These are phyloP conservation scores for Yamadazyma kitorensis DNA, from an alignment of 805 yeast genomes.

Conservation along the genomic window DNA sequence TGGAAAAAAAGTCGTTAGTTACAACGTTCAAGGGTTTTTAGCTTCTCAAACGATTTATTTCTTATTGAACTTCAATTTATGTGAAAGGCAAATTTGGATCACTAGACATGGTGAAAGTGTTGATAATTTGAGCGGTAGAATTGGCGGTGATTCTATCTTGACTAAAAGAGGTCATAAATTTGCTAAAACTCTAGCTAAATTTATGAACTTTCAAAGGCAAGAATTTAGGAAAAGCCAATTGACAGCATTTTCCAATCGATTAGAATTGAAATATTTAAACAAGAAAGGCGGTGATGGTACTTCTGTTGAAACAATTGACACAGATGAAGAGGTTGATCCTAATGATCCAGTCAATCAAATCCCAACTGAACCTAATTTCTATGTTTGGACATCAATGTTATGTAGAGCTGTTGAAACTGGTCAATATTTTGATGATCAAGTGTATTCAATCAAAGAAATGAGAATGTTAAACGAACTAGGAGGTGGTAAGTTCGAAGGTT, in stretches of 20 bases:
- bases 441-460: slow-evolving; percentile 80
- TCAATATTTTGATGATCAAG: slow-evolving; percentile 66
- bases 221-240: slow-evolving; percentile 66
- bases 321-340: slow-evolving; percentile 17
- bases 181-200: slow-evolving; percentile 67
- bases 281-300: slow-evolving; percentile 23
- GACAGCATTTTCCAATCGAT: slow-evolving; percentile 46
- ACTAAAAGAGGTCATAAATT: slow-evolving; percentile 79
- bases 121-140: slow-evolving; percentile 79
- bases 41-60: slow-evolving; percentile 94
- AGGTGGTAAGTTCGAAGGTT: slow-evolving; percentile 88
- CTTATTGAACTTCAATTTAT: slow-evolving; percentile 80
- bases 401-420: slow-evolving; percentile 77
- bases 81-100: slow-evolving; percentile 90
- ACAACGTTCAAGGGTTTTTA: slow-evolving; percentile 79
- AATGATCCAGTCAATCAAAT: slow-evolving; percentile 18
- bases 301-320: slow-evolving; percentile 14
- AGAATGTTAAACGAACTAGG: slow-evolving; percentile 91
- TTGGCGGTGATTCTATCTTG: slow-evolving; percentile 87
- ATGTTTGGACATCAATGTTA: slow-evolving; percentile 93
- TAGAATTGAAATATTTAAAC: slow-evolving; percentile 41
- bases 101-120: slow-evolving; percentile 92
- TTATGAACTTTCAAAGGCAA: slow-evolving; percentile 66
- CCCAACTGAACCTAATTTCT: slow-evolving; percentile 67
- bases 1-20: slow-evolving; percentile 90